These are phyloP conservation scores for Coemansia sp. DNA, from an alignment of 192 early-diverging fungal species.

Conservation along the genomic window DNA sequence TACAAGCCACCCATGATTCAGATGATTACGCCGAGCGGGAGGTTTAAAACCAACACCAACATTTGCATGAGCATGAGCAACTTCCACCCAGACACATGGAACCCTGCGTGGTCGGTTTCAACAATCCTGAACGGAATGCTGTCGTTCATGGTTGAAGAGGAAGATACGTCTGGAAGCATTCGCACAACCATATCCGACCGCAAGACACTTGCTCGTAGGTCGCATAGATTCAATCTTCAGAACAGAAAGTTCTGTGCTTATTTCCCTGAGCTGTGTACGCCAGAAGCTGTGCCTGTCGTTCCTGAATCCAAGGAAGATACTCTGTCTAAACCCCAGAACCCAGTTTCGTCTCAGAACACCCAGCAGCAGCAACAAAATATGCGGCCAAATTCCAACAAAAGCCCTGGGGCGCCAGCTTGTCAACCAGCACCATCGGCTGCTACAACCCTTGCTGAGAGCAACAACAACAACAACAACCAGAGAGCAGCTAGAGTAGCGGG, in stretches of 20 bases:
- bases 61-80: conserved; percentile 97
- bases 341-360: background rate
- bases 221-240: conserved; percentile 75
- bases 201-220: conserved; percentile 71
- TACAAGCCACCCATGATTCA: conserved; percentile 87
- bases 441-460: conserved; percentile 8
- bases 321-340: background rate
- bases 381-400: background rate
- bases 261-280: conserved; percentile 82
- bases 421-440: background rate
- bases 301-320: background rate
- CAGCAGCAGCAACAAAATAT: background rate
- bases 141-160: conserved; percentile 96
- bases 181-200: conserved; percentile 78
- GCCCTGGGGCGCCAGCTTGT: background rate
- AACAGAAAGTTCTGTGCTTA: conserved; percentile 77
- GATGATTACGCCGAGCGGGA: conserved; percentile 81
- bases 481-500: conserved; percentile 13
- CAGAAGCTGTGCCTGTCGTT: conserved; percentile 22
- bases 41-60: conserved; percentile 89
- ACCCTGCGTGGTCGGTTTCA: conserved; percentile 94
- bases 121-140: conserved; percentile 95
- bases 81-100: conserved; percentile 93
- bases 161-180: conserved; percentile 92
- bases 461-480: conserved; percentile 9